Evolutionary conservation across 805 yeast genomes (phyloP).

Genomic region (Phaffomyces opuntiae): DNA sequence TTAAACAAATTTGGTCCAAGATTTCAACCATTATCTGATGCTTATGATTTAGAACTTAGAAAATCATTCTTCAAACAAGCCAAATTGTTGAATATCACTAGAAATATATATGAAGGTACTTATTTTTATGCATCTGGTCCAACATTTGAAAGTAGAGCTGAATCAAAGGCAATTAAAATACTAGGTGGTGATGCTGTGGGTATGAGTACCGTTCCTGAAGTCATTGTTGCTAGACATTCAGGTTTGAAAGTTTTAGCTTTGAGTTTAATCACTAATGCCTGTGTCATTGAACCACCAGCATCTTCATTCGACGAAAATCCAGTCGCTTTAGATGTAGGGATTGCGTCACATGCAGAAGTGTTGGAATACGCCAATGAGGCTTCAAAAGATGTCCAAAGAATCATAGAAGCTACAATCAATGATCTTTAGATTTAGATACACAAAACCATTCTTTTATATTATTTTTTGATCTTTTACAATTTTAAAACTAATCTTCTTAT

Average conservation of each 20-base stretch:
- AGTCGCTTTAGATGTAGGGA: slow-evolving; percentile 54
- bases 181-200: slow-evolving; percentile 94
- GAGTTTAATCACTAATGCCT: slow-evolving; percentile 79
- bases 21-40: slow-evolving; percentile 82
- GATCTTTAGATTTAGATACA: slow-evolving; percentile 11
- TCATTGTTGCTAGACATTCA: slow-evolving; percentile 82
- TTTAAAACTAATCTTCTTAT: slow-evolving; percentile 7
- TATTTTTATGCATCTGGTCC: slow-evolving; percentile 89
- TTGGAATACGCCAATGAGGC: slow-evolving; percentile 76
- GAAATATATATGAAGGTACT: slow-evolving; percentile 79
- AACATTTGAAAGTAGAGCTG: slow-evolving; percentile 89
- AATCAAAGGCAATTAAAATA: slow-evolving; percentile 62
- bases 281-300: slow-evolving; percentile 63
- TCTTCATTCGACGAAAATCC: slow-evolving; percentile 54
- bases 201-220: slow-evolving; percentile 98
- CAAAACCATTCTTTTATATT: neutral
- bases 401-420: slow-evolving; percentile 58
- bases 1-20: slow-evolving; percentile 76
- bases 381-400: slow-evolving; percentile 67
- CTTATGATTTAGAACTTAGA: slow-evolving; percentile 73
- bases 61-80: slow-evolving; percentile 51
- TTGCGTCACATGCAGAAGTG: slow-evolving; percentile 91
- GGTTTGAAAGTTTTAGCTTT: slow-evolving; percentile 79
- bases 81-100: slow-evolving; percentile 36
- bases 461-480: neutral